These are phyloP conservation scores for Puya raimondii DNA, from an alignment of 176 grass and related monocot genomes.

Conservation along the genomic window DNA sequence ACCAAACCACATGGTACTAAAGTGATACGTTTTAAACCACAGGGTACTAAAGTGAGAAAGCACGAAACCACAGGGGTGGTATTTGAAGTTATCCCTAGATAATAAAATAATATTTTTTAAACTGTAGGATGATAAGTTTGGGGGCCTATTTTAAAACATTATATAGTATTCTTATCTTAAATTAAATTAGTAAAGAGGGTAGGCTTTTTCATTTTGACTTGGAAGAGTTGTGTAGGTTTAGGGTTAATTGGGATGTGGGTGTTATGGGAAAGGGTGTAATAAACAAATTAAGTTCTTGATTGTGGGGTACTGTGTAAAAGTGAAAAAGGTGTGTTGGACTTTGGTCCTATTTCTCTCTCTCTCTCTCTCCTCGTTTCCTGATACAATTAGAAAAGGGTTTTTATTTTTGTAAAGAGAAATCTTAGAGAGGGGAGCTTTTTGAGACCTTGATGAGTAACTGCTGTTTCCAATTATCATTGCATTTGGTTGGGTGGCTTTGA, in stretches of 20 bases:
- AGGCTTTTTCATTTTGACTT: constrained; percentile 40
- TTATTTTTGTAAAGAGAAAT: background rate
- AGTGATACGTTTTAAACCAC: too few species aligned
- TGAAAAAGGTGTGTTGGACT: background rate
- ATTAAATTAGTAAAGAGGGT: constrained; percentile 4
- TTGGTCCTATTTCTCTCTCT: background rate
- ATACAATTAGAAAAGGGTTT: background rate
- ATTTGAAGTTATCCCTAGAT: too few species aligned
- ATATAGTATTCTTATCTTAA: background rate
- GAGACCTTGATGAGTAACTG: too few species aligned
- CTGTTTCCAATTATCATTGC: background rate
- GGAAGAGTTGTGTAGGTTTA: constrained; percentile 1
- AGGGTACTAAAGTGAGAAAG: too few species aligned
- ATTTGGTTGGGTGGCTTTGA: background rate
- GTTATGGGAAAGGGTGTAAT: background rate
- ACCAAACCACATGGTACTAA: too few species aligned
- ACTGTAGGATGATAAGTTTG: too few species aligned
- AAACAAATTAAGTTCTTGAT: background rate
- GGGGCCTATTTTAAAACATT: too few species aligned
- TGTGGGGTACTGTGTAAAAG: constrained; percentile 5
- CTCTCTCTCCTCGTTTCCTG: background rate
- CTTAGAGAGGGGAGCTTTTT: background rate
- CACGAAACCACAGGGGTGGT: too few species aligned
- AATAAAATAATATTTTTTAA: too few species aligned
- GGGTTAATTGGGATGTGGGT: constrained; percentile 16